Evolutionary conservation across 306 rosid genomes (phyloP).

Genomic region (Hylodesmum podocarpum): DNA sequence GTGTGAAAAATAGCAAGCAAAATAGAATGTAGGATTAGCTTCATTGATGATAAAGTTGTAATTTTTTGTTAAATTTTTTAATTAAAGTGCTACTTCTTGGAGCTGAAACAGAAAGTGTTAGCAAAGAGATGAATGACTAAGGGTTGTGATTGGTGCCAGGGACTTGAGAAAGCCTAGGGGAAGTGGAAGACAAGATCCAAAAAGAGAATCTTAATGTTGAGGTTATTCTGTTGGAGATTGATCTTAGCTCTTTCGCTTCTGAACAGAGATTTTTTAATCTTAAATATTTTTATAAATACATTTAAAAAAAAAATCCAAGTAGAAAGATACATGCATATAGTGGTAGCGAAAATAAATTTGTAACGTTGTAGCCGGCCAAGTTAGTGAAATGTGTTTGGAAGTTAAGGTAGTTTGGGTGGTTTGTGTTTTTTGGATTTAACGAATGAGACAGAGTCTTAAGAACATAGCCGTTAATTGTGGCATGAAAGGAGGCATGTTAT

Average conservation of each 20-base stretch:
- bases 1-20: neutral
- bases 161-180: slow-evolving; percentile 59
- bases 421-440: too few species aligned
- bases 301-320: too few species aligned
- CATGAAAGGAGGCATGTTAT: too few species aligned
- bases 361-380: too few species aligned
- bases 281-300: too few species aligned
- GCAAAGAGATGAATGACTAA: slow-evolving; percentile 92
- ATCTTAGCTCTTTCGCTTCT: slow-evolving; percentile 82
- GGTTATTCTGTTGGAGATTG: slow-evolving; percentile 68
- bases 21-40: neutral
- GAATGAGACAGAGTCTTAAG: too few species aligned
- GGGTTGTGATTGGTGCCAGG: slow-evolving; percentile 79
- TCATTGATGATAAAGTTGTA: neutral
- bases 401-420: too few species aligned
- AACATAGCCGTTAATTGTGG: too few species aligned
- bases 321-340: too few species aligned
- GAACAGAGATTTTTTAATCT: slow-evolving; percentile 66
- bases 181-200: slow-evolving; percentile 56
- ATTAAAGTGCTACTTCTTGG: slow-evolving; percentile 78
- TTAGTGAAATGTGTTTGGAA: too few species aligned
- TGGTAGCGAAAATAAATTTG: too few species aligned
- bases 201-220: slow-evolving; percentile 70
- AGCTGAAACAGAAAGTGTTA: slow-evolving; percentile 86
- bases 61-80: slow-evolving; percentile 1